phyloP scores from a whole-genome alignment of 169 alveolate species.

The Toxoplasma gondii region DNA sequence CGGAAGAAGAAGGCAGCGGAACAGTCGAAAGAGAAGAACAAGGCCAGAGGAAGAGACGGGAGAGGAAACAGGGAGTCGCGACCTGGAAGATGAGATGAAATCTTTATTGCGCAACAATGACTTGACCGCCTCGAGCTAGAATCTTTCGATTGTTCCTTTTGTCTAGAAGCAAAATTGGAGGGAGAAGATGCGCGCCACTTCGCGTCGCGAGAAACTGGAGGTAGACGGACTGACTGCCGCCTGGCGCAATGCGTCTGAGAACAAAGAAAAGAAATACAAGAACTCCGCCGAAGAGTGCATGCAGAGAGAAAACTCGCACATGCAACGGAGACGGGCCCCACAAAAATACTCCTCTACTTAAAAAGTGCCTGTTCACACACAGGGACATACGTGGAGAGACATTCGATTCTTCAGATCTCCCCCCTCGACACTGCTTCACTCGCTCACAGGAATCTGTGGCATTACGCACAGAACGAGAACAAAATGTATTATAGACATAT shows the following conservation, averaged over 20 bases:
- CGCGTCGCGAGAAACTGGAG: slow-evolving; percentile 62
- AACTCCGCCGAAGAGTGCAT: background rate
- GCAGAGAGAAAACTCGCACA: background rate
- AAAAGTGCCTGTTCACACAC: background rate
- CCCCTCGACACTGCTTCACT: too few relatives aligned
- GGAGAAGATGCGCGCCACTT: slow-evolving; percentile 51
- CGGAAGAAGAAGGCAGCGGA: background rate
- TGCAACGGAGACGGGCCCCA: background rate
- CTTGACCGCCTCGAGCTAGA: slow-evolving; percentile 55
- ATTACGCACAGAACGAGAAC: background rate
- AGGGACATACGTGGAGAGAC: too few relatives aligned
- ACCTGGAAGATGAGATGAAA: background rate
- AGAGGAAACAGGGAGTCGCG: background rate
- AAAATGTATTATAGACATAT: background rate
- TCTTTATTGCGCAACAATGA: slow-evolving; percentile 19
- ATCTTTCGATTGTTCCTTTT: slow-evolving; percentile 32
- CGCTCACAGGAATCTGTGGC: too few relatives aligned
- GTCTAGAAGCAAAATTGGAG: slow-evolving; percentile 51
- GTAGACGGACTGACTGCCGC: slow-evolving; percentile 54
- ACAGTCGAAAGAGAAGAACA: background rate
- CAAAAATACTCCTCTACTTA: background rate
- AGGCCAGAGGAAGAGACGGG: background rate
- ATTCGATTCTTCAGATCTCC: too few relatives aligned
- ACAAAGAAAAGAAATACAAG: background rate
- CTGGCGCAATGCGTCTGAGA: slow-evolving; percentile 43